Evolutionary conservation across 2,329 filamentous ascomycete species (phyloP).

Genomic region (Dothiorella sarmentorum): DNA sequence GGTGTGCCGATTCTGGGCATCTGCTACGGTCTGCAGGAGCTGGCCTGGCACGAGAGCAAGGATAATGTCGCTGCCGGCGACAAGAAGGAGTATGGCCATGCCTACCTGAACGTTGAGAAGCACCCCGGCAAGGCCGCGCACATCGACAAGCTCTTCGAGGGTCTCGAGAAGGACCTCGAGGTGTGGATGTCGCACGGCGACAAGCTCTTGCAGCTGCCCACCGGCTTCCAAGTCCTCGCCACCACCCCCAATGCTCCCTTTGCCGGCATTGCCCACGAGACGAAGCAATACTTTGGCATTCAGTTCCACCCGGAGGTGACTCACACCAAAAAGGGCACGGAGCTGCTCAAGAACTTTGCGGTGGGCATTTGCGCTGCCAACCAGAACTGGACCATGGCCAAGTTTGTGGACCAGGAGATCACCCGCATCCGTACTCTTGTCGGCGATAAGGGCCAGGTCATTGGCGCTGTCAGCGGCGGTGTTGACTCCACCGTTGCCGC

Average conservation of each 20-base stretch:
- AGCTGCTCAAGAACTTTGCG: slow-evolving; percentile 78
- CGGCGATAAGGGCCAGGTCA: slow-evolving; percentile 76
- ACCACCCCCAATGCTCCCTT: slow-evolving; percentile 72
- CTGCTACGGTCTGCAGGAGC: slow-evolving; percentile 67
- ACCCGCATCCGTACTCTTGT: slow-evolving; percentile 75
- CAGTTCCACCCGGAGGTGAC: slow-evolving; percentile 90
- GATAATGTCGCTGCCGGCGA: slow-evolving; percentile 64
- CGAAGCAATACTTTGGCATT: slow-evolving; percentile 71
- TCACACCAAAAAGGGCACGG: slow-evolving; percentile 65
- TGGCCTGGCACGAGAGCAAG: slow-evolving; percentile 66
- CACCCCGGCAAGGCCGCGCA: slow-evolving; percentile 56
- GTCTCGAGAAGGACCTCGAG: slow-evolving; percentile 65
- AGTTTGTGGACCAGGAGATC: slow-evolving; percentile 80
- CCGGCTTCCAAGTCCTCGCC: slow-evolving; percentile 70
- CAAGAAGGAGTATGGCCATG: slow-evolving; percentile 68
- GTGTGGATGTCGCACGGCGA: slow-evolving; percentile 89
- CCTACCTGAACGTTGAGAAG: slow-evolving; percentile 60
- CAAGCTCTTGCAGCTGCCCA: slow-evolving; percentile 72
- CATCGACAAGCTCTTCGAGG: slow-evolving; percentile 75
- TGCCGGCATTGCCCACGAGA: slow-evolving; percentile 72
- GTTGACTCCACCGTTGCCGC: slow-evolving; percentile 88
- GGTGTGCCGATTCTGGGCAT: slow-evolving; percentile 60
- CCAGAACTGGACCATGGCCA: slow-evolving; percentile 79
- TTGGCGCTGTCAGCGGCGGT: slow-evolving; percentile 75
- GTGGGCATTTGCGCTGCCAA: slow-evolving; percentile 75